Percentiles rank a stretch among this genome's conserved stretches.
phyloP scores from a whole-genome alignment of 495 filamentous ascomycete species.

The Aspergillus egyptiacus region DNA sequence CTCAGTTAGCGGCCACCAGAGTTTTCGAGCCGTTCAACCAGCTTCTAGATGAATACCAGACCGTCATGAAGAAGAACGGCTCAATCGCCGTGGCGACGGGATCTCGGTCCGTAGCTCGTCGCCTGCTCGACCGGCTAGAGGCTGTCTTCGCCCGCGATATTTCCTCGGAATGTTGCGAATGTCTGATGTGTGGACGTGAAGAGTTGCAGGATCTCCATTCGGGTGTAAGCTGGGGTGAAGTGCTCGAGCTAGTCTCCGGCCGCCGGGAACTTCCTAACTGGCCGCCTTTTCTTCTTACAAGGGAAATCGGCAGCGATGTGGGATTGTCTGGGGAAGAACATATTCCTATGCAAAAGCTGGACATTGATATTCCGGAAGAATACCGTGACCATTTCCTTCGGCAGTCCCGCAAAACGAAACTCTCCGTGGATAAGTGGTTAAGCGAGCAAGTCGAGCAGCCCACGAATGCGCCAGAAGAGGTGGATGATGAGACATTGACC shows the following conservation, averaged over 20 bases:
- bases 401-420: constrained; percentile 80
- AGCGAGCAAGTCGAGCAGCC: constrained; percentile 63
- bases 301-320: constrained; percentile 40
- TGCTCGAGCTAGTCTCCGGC: constrained; percentile 86
- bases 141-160: constrained; percentile 90
- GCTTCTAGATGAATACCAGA: constrained; percentile 76
- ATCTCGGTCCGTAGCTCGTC: constrained; percentile 87
- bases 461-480: constrained; percentile 70
- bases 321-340: constrained; percentile 47
- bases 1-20: constrained; percentile 45
- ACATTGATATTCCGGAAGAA: constrained; percentile 87
- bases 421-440: constrained; percentile 82
- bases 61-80: constrained; percentile 74
- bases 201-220: constrained; percentile 47
- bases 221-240: constrained; percentile 94
- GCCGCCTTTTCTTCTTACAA: constrained; percentile 75
- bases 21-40: constrained; percentile 75
- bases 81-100: constrained; percentile 94
- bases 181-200: constrained; percentile 68
- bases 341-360: constrained; percentile 72
- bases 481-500: constrained; percentile 85
- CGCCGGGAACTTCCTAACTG: constrained; percentile 76
- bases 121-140: constrained; percentile 86
- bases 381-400: constrained; percentile 82
- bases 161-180: constrained; percentile 69